Evolutionary conservation across 2,329 filamentous ascomycete species (phyloP), one percentile per base, ranked within the genome.

Genomic region (Colletotrichum sp.): DNA sequence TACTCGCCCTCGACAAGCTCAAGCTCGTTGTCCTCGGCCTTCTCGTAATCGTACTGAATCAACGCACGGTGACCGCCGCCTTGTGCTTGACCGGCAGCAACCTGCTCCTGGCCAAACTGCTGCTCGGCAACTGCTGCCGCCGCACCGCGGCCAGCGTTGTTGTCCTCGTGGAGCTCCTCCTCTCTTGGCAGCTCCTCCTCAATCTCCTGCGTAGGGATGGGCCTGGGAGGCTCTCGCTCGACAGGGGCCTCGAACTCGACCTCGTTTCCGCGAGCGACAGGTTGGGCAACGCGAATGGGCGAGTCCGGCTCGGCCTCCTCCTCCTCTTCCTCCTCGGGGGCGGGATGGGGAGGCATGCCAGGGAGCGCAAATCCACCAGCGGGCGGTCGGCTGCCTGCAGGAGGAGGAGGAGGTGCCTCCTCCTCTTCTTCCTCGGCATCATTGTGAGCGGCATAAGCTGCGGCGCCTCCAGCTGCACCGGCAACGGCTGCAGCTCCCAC

Each of bases 11-110:
- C 97, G 30, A 91, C 90, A 22, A 99, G 90, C 79, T 98, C 96
- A 73, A 99, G 91, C 86, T 99, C 97, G 81, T 99, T 99, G 79
- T 98, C 96, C 84, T 99, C 97, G 2, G 96, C 96, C 86, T 98
- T 98, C 81, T 98, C 96, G 82, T 99, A 99, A 83, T 99, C 97
- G 83, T 97, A 99, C 81, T 97, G 93, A 44, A 97, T 91, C 73
- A 98, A 81, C 2, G 97, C 97, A 64, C 92, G 92, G 82, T 93
- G 91, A 69, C 94, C 94, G 44, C 90, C 90, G 25, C 65, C 44
- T 52, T 75, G 73, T 30, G 83, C 81, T 16, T 83, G 81, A 16
- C 81, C 79, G n/a, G 84, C 80, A 12, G 84, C 80, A 16, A 82
- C 83, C 36, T 81, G 81, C 39, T 85, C 85, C 63, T 84, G 81